Conservation (phyloP, 73 alveolate species). For the Blepharisma stoltei region DNA sequence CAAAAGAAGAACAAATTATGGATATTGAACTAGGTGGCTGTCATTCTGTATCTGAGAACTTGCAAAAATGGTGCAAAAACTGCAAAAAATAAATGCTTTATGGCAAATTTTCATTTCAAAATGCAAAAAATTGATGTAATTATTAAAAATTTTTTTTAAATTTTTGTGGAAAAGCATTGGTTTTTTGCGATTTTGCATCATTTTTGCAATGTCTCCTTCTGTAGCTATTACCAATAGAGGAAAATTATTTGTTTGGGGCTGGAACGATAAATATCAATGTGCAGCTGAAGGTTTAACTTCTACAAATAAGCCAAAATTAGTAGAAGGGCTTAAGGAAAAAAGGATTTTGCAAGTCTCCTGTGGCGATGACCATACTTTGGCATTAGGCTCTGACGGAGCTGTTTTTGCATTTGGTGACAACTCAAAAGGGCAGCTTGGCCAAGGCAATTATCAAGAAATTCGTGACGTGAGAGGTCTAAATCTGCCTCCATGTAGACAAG, state of each 20-base stretch:
- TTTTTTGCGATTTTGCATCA: too few relatives aligned
- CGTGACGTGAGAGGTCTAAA: conserved; percentile 28
- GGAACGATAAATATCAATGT: conserved; percentile 34
- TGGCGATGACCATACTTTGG: conserved; percentile 83
- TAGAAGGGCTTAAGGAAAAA: neutral
- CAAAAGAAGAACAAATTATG: conserved; percentile 62
- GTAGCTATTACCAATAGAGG: conserved; percentile 81
- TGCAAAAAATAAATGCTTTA: too few relatives aligned
- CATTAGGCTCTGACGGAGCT: conserved; percentile 65
- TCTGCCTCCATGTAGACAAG: conserved; percentile 48
- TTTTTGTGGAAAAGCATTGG: too few relatives aligned
- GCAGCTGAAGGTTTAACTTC: conserved; percentile 8
- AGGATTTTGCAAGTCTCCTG: conserved; percentile 55
- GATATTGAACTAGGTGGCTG: conserved; percentile 82
- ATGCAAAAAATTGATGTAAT: too few relatives aligned
- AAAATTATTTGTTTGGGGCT: conserved; percentile 93
- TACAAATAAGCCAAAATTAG: neutral
- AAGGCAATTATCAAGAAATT: conserved; percentile 74
- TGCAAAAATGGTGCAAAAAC: too few relatives aligned
- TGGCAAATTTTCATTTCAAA: too few relatives aligned
- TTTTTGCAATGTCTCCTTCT: too few relatives aligned
- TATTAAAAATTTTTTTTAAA: too few relatives aligned
- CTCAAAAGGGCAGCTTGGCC: conserved; percentile 88
- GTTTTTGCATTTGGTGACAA: conserved; percentile 82
- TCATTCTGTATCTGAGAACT: too few relatives aligned